phyloP scores from a whole-genome alignment of 129 eudicot genomes.

The Flaveria sonorensis region DNA sequence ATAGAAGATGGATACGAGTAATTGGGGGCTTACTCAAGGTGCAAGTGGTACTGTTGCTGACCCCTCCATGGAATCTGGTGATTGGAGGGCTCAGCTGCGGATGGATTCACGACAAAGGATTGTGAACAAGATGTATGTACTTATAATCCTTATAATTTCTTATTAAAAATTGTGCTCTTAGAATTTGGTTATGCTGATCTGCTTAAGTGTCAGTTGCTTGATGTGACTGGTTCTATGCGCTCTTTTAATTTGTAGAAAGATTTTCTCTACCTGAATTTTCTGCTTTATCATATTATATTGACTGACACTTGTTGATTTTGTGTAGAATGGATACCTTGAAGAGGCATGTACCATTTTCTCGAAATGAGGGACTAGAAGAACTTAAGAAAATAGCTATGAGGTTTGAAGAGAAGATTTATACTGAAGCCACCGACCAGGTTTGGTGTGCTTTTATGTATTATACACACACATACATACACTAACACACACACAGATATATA shows the following conservation, averaged over 20 bases:
- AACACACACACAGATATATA: too few species aligned
- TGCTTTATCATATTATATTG: background rate
- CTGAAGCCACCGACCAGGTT: conserved; percentile 74
- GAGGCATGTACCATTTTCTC: conserved; percentile 76
- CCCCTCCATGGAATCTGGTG: conserved; percentile 53
- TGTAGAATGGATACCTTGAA: conserved; percentile 73
- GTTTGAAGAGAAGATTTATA: conserved; percentile 73
- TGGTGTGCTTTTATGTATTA: background rate
- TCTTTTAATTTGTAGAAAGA: background rate
- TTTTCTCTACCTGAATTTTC: background rate
- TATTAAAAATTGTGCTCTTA: background rate
- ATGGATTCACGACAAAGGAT: conserved; percentile 61
- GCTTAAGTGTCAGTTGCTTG: conserved; percentile 3
- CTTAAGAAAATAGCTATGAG: conserved; percentile 63
- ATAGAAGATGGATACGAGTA: conserved; percentile 48
- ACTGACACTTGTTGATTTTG: conserved; percentile 20
- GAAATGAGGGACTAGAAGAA: conserved; percentile 71
- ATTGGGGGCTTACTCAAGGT: conserved; percentile 60
- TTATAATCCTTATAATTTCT: background rate
- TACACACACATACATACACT: too few species aligned
- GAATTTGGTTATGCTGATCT: conserved; percentile 10
- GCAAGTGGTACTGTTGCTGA: conserved; percentile 36
- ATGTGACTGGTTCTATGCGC: background rate
- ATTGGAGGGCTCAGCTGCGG: conserved; percentile 71
- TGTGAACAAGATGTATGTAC: conserved; percentile 62